phyloP scores from a whole-genome alignment of 1,284 basidiomycete genomes.

The Cryptococcus maquisensis region DNA sequence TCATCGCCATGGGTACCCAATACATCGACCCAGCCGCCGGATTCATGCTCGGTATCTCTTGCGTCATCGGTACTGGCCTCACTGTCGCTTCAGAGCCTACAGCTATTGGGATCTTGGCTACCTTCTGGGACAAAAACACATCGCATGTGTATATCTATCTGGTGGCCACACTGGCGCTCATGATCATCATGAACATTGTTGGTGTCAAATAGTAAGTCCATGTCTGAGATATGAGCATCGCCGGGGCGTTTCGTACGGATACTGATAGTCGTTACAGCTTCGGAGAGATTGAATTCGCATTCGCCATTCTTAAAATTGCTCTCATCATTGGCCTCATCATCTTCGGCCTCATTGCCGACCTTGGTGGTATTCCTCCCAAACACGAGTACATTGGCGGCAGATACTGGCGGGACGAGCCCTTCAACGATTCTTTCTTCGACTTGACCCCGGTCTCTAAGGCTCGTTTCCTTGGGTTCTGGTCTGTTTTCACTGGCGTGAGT shows the following conservation, averaged over 20 bases:
- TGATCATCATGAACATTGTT: conserved; percentile 9
- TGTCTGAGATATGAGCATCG: conserved; percentile 50
- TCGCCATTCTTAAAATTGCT: conserved; percentile 66
- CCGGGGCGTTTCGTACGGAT: too few species aligned
- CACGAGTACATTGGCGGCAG: conserved; percentile 51
- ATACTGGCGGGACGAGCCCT: conserved; percentile 58
- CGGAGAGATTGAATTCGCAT: conserved; percentile 71
- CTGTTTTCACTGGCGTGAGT: too few species aligned
- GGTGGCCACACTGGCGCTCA: conserved; percentile 6
- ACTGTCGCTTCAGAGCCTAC: conserved; percentile 14
- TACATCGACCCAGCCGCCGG: conserved; percentile 20
- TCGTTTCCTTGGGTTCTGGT: too few species aligned
- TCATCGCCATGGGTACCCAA: conserved; percentile 18
- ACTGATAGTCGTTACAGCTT: conserved; percentile 50
- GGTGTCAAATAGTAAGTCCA: conserved; percentile 23
- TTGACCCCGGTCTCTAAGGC: conserved; percentile 11
- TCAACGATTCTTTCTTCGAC: conserved; percentile 41
- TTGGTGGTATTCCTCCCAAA: conserved; percentile 60
- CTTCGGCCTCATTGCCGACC: conserved; percentile 63
- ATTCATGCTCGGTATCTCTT: conserved; percentile 21
- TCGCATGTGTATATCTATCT: conserved; percentile 9
- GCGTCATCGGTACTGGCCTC: conserved; percentile 15
- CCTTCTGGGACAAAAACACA: conserved; percentile 8
- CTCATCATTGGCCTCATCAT: conserved; percentile 65
- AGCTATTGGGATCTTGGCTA: conserved; percentile 9